Percentiles rank a stretch among this genome's conserved stretches.
These are phyloP conservation scores for Nemania serpens DNA, from an alignment of 2,329 filamentous ascomycete species.

Conservation along the genomic window DNA sequence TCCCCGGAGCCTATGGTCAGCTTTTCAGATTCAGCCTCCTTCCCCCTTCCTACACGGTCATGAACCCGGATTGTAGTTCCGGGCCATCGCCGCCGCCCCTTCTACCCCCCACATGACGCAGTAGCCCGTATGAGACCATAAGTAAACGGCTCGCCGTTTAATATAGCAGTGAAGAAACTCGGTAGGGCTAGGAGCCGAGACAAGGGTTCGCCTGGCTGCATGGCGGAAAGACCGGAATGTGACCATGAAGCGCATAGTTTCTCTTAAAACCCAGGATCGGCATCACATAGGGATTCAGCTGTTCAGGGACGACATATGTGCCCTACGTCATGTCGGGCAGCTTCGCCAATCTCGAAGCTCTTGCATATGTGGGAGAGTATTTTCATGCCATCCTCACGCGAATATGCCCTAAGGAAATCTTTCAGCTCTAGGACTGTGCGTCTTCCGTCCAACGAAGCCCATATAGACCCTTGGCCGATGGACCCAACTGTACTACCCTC, in stretches of 20 bases:
- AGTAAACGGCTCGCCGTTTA: constrained; percentile 8
- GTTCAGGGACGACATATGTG: neutral
- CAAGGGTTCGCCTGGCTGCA: neutral
- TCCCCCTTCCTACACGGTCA: neutral
- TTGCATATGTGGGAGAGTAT: constrained; percentile 3
- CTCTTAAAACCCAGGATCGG: neutral
- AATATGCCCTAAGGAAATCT: neutral
- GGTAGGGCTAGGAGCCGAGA: constrained; percentile 6
- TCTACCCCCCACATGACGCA: constrained; percentile 9
- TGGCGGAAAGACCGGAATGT: constrained; percentile 2
- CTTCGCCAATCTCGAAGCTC: neutral
- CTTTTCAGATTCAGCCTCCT: constrained; percentile 3
- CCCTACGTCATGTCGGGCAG: neutral
- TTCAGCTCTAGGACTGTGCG: neutral
- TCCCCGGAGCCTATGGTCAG: neutral
- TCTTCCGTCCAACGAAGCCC: constrained; percentile 3
- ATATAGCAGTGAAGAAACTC: neutral
- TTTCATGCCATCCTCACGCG: neutral
- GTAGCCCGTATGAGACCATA: constrained; percentile 4
- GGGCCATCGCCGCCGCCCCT: neutral
- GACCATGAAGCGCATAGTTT: neutral
- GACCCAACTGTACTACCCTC: neutral
- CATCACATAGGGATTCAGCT: neutral
- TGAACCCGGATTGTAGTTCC: constrained; percentile 4
- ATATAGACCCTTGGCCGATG: neutral